Percentiles rank a stretch among this genome's conserved stretches.
Evolutionary conservation across 306 rosid genomes (phyloP).

Genomic region (Neltuma alba): DNA sequence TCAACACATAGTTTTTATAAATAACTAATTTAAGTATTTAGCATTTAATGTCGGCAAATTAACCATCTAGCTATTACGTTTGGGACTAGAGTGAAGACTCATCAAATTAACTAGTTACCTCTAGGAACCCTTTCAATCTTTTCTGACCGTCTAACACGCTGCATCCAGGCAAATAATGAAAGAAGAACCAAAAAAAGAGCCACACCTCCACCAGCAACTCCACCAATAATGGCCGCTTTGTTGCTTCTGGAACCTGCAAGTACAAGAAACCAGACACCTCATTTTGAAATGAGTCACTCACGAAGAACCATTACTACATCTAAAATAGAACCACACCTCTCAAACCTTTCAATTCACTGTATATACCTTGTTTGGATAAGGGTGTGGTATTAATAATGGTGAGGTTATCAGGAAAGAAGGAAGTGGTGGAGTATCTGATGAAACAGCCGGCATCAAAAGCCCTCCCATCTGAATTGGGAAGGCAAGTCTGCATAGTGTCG

Average conservation of each 20-base stretch:
- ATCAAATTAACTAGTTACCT: background rate
- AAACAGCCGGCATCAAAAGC: background rate
- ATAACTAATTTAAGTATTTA: no score
- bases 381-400: background rate
- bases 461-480: background rate
- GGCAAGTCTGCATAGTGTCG: background rate
- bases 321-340: background rate
- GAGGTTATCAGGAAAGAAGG: slow-evolving; percentile 10
- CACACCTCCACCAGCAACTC: background rate
- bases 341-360: background rate
- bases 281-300: background rate
- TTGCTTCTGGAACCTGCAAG: background rate
- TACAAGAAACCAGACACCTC: background rate
- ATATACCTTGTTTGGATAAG: background rate
- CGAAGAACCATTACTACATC: background rate
- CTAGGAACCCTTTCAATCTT: background rate
- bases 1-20: no score
- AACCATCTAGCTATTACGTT: no score
- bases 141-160: background rate
- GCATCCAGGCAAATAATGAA: background rate
- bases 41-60: no score
- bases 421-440: background rate
- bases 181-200: background rate
- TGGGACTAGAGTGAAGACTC: no score
- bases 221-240: background rate